phyloP scores from a whole-genome alignment of 345 rosid species.

The Kernera saxatilis region DNA sequence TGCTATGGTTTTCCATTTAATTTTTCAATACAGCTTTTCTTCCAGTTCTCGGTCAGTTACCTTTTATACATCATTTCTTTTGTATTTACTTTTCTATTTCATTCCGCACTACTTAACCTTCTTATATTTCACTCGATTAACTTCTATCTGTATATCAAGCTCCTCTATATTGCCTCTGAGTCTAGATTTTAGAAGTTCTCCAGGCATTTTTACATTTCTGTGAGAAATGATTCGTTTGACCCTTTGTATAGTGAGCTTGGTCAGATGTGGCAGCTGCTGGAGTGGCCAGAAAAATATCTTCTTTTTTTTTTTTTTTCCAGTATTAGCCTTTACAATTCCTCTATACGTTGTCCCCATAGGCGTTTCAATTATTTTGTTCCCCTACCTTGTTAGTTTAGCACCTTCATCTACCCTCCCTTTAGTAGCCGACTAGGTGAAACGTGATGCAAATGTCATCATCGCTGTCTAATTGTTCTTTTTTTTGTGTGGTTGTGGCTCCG shows the following conservation, averaged over 20 bases:
- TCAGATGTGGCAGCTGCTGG: background rate
- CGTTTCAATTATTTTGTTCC: background rate
- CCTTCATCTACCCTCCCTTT: background rate
- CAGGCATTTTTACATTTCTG: background rate
- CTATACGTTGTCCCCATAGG: background rate
- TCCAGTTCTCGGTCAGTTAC: constrained; percentile 34
- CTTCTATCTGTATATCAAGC: background rate
- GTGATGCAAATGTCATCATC: background rate
- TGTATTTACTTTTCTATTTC: constrained; percentile 23
- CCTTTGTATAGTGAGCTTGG: background rate
- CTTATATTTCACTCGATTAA: background rate
- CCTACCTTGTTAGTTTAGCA: background rate
- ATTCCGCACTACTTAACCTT: constrained; percentile 3
- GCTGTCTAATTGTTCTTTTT: background rate
- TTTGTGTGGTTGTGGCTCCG: background rate
- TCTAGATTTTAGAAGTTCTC: background rate
- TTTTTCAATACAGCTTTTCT: constrained; percentile 33
- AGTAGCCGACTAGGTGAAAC: background rate
- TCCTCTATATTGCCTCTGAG: background rate
- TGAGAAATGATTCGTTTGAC: background rate
- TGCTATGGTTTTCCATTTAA: constrained; percentile 45
- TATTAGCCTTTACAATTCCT: background rate
- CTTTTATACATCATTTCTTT: constrained; percentile 11
- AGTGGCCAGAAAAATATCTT: background rate
- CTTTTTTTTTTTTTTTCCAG: background rate